Conservation (phyloP, 805 yeast genomes). For the Nakazawaea peltata region DNA sequence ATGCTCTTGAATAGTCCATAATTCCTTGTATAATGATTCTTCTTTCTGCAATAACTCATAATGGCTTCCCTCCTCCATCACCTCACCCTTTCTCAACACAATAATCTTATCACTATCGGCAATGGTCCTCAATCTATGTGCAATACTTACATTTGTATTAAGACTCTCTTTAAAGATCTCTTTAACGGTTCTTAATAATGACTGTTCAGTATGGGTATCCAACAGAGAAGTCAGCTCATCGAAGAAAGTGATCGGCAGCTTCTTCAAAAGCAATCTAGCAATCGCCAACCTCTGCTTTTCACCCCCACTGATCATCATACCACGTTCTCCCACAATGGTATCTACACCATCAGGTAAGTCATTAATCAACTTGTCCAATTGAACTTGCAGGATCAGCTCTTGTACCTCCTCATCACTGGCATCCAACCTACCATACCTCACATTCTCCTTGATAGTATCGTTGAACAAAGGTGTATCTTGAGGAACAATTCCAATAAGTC, state of each 20-base stretch:
- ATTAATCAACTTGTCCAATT: slow-evolving; percentile 50
- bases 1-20: slow-evolving; percentile 92
- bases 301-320: slow-evolving; percentile 99
- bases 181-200: slow-evolving; percentile 67
- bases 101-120: slow-evolving; percentile 93
- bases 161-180: slow-evolving; percentile 44
- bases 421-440: slow-evolving; percentile 72
- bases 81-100: slow-evolving; percentile 70
- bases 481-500: slow-evolving; percentile 84
- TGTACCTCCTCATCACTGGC: slow-evolving; percentile 69
- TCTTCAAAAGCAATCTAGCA: slow-evolving; percentile 80
- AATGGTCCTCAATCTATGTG: slow-evolving; percentile 88
- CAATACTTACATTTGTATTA: slow-evolving; percentile 83
- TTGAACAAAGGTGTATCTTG: slow-evolving; percentile 96
- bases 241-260: slow-evolving; percentile 84
- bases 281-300: slow-evolving; percentile 95
- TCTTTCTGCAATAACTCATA: slow-evolving; percentile 42
- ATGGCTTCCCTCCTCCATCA: slow-evolving; percentile 87
- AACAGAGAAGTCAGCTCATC: slow-evolving; percentile 97
- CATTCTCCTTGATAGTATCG: slow-evolving; percentile 81
- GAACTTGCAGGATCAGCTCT: slow-evolving; percentile 59
- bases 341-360: slow-evolving; percentile 78
- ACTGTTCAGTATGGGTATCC: slow-evolving; percentile 94
- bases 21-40: slow-evolving; percentile 60
- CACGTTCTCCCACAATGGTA: slow-evolving; percentile 92